These are phyloP conservation scores for Sporisorium iseilematis-ciliati DNA, from an alignment of 1,284 basidiomycete species.

Conservation along the genomic window DNA sequence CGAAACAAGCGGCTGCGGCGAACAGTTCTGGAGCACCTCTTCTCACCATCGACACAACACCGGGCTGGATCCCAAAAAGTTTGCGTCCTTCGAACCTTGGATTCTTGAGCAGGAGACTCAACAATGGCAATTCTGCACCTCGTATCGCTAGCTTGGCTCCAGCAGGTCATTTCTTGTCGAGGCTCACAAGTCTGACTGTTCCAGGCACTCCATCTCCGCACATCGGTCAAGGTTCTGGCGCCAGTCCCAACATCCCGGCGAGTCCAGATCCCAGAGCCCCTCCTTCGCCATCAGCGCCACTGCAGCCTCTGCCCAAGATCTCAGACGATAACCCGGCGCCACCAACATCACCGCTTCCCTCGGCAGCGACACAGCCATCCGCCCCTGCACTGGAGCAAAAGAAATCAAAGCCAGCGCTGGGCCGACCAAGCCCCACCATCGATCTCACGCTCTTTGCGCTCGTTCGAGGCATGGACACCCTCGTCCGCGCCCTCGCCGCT, in stretches of 20 bases:
- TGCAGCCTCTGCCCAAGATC: constrained; percentile 13
- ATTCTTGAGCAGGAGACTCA: constrained; percentile 20
- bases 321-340: constrained; percentile 6
- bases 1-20: constrained; percentile 10
- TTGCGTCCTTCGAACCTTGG: constrained; percentile 24
- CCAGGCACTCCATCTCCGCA: constrained; percentile 30
- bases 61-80: constrained; percentile 40
- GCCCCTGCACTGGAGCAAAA: not conserved
- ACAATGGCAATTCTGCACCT: constrained; percentile 1
- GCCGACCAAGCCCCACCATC: constrained; percentile 66
- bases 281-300: constrained; percentile 12
- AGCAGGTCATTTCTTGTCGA: constrained; percentile 57
- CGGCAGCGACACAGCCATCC: not conserved
- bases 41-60: constrained; percentile 41
- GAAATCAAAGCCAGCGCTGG: constrained; percentile 19
- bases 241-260: constrained; percentile 7
- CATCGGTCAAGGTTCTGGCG: constrained; percentile 5
- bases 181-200: constrained; percentile 56
- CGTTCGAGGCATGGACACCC: constrained; percentile 69
- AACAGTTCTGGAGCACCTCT: not conserved
- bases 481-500: constrained; percentile 53
- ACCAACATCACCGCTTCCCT: constrained; percentile 10
- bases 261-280: constrained; percentile 19
- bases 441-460: constrained; percentile 70
- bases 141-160: constrained; percentile 59